A percentile compares a stretch with the other conserved stretches of the same genome.
phyloP scores from a whole-genome alignment of 1,284 basidiomycete species.

The Ganoderma resinaceum region DNA sequence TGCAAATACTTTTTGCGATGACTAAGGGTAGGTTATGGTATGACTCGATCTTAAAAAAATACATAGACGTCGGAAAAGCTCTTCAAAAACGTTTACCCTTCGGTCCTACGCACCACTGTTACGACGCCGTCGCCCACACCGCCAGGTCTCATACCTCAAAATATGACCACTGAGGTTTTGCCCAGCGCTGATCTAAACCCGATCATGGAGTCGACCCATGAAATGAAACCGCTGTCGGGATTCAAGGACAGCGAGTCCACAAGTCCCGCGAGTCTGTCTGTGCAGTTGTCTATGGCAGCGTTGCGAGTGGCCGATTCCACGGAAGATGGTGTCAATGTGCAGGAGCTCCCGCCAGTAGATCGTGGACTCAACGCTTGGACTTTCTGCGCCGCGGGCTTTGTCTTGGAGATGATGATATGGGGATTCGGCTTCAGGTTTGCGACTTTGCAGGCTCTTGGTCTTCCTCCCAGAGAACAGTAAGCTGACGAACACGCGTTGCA shows the following conservation, averaged over 20 bases:
- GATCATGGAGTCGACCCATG: background rate
- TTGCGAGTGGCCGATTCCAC: background rate
- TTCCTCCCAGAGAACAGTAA: background rate
- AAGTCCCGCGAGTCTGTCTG: background rate
- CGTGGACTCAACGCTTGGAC: slow-evolving; percentile 11
- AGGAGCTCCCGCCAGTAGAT: slow-evolving; percentile 18
- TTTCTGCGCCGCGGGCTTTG: slow-evolving; percentile 22
- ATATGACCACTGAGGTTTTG: background rate
- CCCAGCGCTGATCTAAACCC: background rate
- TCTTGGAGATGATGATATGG: slow-evolving; percentile 48
- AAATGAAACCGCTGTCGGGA: background rate
- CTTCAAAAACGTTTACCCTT: too few relatives aligned
- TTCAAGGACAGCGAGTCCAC: background rate
- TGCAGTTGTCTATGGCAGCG: background rate
- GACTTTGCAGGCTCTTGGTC: background rate
- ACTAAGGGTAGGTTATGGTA: background rate
- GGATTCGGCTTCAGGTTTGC: slow-evolving; percentile 36
- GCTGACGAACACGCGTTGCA: background rate
- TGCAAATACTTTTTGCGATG: background rate
- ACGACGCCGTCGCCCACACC: background rate
- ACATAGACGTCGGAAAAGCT: too few relatives aligned
- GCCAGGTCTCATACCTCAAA: background rate
- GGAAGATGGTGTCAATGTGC: slow-evolving; percentile 13
- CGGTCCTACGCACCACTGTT: background rate
- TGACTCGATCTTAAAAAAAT: background rate